Base-by-base conservation (phyloP, 345 rosid species). In the Bruguiera gymnorhiza region DNA sequence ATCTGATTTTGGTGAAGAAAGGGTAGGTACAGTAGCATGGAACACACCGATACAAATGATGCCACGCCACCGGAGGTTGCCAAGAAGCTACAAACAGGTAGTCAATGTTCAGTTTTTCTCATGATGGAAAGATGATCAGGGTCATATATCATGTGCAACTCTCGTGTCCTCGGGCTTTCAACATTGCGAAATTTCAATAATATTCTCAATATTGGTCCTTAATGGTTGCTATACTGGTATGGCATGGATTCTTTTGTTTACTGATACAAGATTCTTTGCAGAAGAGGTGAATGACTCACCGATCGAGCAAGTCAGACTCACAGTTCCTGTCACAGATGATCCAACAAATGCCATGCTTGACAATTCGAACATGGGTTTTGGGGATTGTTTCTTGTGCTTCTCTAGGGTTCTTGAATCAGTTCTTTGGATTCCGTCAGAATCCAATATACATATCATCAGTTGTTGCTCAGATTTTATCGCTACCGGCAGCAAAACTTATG, bases 331-430 rank as follows among this genome's bases (percentile, higher is more conserved):
- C 18, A 76, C 71, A 10, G 88, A 84, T 34, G 88, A 84, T 65
- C 88, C 83, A 8, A 69, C 81, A 16, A 16, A 24, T 77, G 26
- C 82, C 88, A 30, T 79, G 83, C 77, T 66, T 84, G 79, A 84
- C 88, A 6, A 75, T 84, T 32, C 73, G 88, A 61, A 78, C 88
- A 11, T 84, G 85, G 88, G 62, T 78, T 24, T 59, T 84, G 18
- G 86, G 88, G 31, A 53, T 80, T 26, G 57, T 30, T 6, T 69
- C 76, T 16, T 84, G 88, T 59, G 70, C 78, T 20, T 60, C 74
- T 29, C 73, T 84, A 1, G 73, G 81, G 3, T 84, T 84, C 58
- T 2, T 63, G 24, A 24, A 24, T 24, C 24, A 24, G 78, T 84
- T 84, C 79, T 84, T 84, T 8, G 64, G 74, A 3, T 84, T 70